These are phyloP conservation scores for Colletotrichum lupini DNA, from an alignment of 2,329 filamentous ascomycete genomes.

Conservation along the genomic window DNA sequence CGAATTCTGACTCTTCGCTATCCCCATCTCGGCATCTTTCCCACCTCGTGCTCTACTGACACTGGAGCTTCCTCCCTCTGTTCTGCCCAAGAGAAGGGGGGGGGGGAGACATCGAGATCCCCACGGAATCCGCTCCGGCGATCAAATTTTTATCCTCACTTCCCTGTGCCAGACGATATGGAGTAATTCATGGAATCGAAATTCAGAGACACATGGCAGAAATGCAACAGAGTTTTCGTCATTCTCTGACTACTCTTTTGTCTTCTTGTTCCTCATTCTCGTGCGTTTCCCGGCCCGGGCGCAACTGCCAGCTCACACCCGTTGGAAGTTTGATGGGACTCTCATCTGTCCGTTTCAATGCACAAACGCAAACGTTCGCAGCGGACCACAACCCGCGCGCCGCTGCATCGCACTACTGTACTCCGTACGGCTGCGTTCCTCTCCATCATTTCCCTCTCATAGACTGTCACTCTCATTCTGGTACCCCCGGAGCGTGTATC, in stretches of 20 bases:
- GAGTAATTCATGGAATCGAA: constrained; percentile 14
- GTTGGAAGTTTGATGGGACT: constrained; percentile 13
- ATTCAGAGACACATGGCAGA: background rate
- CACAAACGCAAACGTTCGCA: constrained; percentile 25
- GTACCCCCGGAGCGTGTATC: constrained; percentile 3
- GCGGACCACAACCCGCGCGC: constrained; percentile 25
- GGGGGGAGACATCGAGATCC: constrained; percentile 24
- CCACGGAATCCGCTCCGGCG: constrained; percentile 22
- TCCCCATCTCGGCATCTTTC: constrained; percentile 20
- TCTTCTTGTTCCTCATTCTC: background rate
- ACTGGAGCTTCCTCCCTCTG: too few relatives aligned
- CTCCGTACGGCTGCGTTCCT: background rate
- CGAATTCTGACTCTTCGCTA: constrained; percentile 14
- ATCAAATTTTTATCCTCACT: constrained; percentile 9
- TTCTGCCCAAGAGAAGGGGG: background rate
- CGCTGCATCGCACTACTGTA: constrained; percentile 24
- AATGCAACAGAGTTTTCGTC: background rate
- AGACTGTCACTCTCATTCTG: constrained; percentile 18
- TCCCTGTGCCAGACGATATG: constrained; percentile 16
- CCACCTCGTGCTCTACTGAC: constrained; percentile 1
- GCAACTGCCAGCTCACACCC: constrained; percentile 28
- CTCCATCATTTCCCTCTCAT: constrained; percentile 17
- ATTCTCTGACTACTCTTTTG: constrained; percentile 3
- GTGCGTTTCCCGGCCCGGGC: background rate
- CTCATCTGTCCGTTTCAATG: background rate